Evolutionary conservation across 1,139 yeast genomes (phyloP), one percentile per base, ranked within the genome.

Genomic region (Hemisphaericaspora lyxosophila): DNA sequence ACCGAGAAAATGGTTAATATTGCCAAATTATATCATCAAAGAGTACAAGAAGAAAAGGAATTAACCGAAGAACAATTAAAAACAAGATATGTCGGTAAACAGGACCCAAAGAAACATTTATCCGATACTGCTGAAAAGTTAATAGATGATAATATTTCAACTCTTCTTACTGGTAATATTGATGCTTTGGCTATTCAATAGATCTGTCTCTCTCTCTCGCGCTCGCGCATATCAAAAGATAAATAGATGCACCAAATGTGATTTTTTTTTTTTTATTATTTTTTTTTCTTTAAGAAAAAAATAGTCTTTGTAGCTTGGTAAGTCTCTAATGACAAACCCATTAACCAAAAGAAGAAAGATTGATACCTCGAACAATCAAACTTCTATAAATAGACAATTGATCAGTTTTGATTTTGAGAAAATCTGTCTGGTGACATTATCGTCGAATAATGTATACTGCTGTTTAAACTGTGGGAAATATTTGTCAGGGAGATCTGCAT

Each of bases 61-160:
- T 71, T 92, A 51, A 70, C 82, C 40, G 95, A 87, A 53, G 97
- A 88, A 30, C 95, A 87, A 60, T 77, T 90, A 54, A 88, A 88
- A 63, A 92, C 97, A 7, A 80, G 98, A 59, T 94, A 90, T 56
- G 97, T 94, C 23, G 99, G 99, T 51, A 90, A 89, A 60, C 97
- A 92, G 64, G 98, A 94, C 62, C 99, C 98, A 35, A 94, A 94
- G 79, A 92, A 92, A 68, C 99, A 94, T 68, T 73, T 94, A 55
- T 78, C 85, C 35, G 97, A 88, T 49, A 85, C 95, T 2, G 95
- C 96, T 11, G 95, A 87, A 48, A 70, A 73, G 47, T 73, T 89
- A 40, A 79, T 94, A 54, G 98, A 92, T 62, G 95, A 88, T 38
- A 94, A 92, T 58, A 82, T 92, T 38, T 88, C 88, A 11, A 80